phyloP scores from a whole-genome alignment of 257 asterid species.

The Solanum virginianum region DNA sequence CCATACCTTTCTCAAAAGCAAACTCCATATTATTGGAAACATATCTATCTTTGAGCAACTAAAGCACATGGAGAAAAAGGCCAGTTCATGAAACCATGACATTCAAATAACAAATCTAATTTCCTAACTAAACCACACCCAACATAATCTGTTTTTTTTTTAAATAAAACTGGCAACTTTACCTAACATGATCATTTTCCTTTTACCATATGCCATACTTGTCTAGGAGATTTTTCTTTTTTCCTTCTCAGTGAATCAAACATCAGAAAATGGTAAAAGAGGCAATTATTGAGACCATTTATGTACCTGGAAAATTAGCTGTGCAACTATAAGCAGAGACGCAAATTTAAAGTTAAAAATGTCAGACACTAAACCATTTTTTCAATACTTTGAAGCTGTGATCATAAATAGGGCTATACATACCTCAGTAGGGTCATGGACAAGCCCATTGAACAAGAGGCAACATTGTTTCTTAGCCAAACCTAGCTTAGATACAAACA shows the following conservation, averaged over 20 bases:
- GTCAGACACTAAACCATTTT: not conserved
- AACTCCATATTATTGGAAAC: not conserved
- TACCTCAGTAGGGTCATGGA: constrained; percentile 84
- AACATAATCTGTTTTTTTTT: not conserved
- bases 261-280: not conserved
- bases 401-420: constrained; percentile 22
- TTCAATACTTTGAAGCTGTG: not conserved
- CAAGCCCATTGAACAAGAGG: constrained; percentile 95
- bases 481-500: constrained; percentile 80
- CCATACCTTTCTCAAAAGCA: not conserved
- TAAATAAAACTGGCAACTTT: not conserved
- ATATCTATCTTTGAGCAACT: not conserved
- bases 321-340: not conserved
- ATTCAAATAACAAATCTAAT: not conserved
- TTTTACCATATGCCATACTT: not conserved
- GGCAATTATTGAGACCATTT: not conserved
- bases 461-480: constrained; percentile 66
- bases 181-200: not conserved
- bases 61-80: not conserved
- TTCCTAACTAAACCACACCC: not conserved
- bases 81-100: not conserved
- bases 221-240: not conserved
- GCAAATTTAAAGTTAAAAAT: not conserved
- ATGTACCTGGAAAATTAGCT: not conserved
- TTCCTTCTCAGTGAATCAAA: not conserved